Percentiles rank a stretch among this genome's conserved stretches.
phyloP scores from a whole-genome alignment of 73 alveolate genomes.

The Tetrahymena borealis region DNA sequence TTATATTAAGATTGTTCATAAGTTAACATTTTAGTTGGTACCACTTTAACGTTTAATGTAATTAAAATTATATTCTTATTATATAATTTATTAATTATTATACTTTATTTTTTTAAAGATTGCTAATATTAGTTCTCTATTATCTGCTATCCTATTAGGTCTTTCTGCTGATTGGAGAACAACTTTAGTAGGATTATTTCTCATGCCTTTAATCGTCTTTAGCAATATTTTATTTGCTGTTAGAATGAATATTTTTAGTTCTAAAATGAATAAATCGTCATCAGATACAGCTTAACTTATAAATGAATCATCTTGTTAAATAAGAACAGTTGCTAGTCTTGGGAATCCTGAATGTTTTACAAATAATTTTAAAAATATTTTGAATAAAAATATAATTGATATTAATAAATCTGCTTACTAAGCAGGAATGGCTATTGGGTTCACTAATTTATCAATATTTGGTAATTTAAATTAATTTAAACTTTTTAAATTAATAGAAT shows the following conservation, averaged over 20 bases:
- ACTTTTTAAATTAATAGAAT: not conserved
- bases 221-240: slow-evolving; percentile 17
- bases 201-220: slow-evolving; percentile 33
- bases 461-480: not conserved
- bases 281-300: not conserved
- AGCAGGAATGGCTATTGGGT: not conserved
- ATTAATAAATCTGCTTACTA: not conserved
- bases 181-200: slow-evolving; percentile 36
- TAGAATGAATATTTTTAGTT: not conserved
- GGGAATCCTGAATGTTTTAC: not conserved
- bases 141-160: slow-evolving; percentile 24
- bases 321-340: not conserved
- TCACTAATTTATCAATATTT: not conserved
- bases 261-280: not conserved
- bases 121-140: not conserved
- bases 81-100: not conserved
- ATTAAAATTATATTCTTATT: not conserved
- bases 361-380: not conserved
- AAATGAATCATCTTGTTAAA: not conserved
- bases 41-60: slow-evolving; percentile 47
- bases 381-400: not conserved
- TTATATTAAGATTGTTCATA: slow-evolving; percentile 37
- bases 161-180: slow-evolving; percentile 38
- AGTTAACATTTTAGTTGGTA: slow-evolving; percentile 45
- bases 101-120: slow-evolving; percentile 21